phyloP scores from a whole-genome alignment of 306 rosid species.

The Crataegus laevigata region DNA sequence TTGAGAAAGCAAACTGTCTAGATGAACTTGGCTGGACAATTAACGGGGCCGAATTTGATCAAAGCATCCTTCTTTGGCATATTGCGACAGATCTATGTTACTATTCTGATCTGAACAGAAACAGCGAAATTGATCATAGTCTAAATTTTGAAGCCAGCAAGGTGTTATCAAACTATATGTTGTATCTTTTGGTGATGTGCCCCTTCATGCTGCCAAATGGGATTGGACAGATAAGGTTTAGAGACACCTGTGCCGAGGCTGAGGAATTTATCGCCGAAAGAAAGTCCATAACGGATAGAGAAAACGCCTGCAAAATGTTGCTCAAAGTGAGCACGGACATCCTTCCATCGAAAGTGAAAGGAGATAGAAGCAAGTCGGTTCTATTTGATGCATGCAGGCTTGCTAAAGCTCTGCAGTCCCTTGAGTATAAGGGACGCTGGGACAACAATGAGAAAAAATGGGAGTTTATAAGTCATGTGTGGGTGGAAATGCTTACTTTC shows the following conservation, averaged over 20 bases:
- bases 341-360: neutral
- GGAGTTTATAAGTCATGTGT: constrained; percentile 1
- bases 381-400: neutral
- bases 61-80: constrained; percentile 14
- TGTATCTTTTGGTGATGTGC: neutral
- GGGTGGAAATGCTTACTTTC: constrained; percentile 6
- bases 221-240: neutral
- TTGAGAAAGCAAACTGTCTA: neutral
- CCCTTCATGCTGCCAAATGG: constrained; percentile 6
- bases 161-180: neutral
- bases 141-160: neutral
- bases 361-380: neutral
- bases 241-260: constrained; percentile 33
- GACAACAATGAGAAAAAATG: neutral
- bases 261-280: constrained; percentile 11
- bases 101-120: neutral
- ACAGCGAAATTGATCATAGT: neutral
- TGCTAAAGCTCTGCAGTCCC: neutral
- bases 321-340: neutral
- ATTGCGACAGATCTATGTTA: constrained; percentile 8
- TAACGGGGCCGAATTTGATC: neutral
- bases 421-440: neutral
- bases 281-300: neutral
- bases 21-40: neutral
- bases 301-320: neutral